Percentiles rank a stretch among this genome's conserved stretches.
phyloP scores from a whole-genome alignment of 2,329 filamentous ascomycete species.

The Chaetomiaceae sp. region DNA sequence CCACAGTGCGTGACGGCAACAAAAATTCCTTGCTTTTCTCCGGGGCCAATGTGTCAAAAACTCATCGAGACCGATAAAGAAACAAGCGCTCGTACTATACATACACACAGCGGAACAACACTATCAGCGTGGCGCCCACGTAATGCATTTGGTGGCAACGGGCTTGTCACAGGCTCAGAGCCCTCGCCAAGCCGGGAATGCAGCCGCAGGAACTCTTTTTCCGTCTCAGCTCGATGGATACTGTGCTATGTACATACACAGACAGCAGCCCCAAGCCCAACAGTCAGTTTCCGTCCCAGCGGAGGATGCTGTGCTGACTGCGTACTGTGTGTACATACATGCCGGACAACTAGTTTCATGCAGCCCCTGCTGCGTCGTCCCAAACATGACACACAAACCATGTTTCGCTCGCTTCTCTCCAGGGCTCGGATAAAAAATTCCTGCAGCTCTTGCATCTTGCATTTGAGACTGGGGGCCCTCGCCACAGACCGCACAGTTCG shows the following conservation, averaged over 20 bases:
- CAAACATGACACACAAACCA: background rate
- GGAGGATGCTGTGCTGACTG: background rate
- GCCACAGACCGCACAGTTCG: background rate
- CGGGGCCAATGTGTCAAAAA: background rate
- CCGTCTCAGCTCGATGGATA: slow-evolving; percentile 1
- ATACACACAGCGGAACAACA: no score
- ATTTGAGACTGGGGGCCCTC: background rate
- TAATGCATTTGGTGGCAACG: no score
- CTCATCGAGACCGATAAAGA: background rate
- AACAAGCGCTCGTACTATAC: background rate
- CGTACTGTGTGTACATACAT: no score
- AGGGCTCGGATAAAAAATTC: background rate
- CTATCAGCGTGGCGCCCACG: background rate
- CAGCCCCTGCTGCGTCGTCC: background rate
- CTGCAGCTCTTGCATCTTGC: slow-evolving; percentile 5
- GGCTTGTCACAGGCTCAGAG: background rate
- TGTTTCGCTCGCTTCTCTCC: background rate
- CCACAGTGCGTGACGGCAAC: no score
- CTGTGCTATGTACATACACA: no score
- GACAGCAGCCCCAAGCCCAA: no score
- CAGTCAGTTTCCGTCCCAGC: background rate
- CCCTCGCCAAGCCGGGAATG: background rate
- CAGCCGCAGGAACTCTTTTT: background rate
- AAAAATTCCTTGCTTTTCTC: background rate
- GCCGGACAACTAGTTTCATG: background rate